phyloP scores from a whole-genome alignment of 495 filamentous ascomycete genomes.

The Penicillium robsamsonii region DNA sequence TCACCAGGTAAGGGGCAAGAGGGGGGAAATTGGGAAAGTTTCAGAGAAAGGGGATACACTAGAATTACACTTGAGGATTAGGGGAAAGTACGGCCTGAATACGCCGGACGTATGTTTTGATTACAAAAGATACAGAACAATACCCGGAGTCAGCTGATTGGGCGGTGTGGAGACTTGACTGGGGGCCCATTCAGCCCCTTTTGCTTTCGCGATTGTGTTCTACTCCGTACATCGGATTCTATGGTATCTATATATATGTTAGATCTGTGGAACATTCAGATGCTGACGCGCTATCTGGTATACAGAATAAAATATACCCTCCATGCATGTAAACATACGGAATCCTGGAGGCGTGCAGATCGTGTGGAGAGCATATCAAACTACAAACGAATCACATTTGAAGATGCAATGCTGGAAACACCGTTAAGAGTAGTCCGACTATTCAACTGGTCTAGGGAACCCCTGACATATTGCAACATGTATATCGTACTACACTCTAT shows the following conservation, averaged over 20 bases:
- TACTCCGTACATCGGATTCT: background rate
- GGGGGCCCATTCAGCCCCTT: constrained; percentile 10
- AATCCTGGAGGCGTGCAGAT: constrained; percentile 9
- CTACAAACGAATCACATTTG: background rate
- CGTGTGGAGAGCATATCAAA: constrained; percentile 11
- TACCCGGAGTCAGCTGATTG: constrained; percentile 9
- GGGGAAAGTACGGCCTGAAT: background rate
- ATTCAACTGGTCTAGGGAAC: background rate
- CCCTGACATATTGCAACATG: background rate
- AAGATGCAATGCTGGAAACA: background rate
- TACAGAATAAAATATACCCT: background rate
- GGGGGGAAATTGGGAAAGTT: constrained; percentile 31
- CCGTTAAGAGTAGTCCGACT: background rate
- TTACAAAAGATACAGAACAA: constrained; percentile 1
- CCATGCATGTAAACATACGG: background rate
- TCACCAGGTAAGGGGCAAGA: constrained; percentile 23
- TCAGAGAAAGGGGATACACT: constrained; percentile 29
- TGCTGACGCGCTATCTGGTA: background rate
- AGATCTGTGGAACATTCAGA: background rate
- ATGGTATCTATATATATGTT: background rate
- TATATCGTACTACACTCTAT: background rate
- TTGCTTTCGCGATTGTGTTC: constrained; percentile 2
- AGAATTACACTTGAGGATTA: constrained; percentile 5
- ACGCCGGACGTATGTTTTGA: background rate
- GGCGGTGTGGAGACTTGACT: constrained; percentile 1